A percentile compares a stretch with the other conserved stretches of the same genome.
These are phyloP conservation scores for Dunaliella primolecta DNA, from an alignment of 139 green algal species.

Conservation along the genomic window DNA sequence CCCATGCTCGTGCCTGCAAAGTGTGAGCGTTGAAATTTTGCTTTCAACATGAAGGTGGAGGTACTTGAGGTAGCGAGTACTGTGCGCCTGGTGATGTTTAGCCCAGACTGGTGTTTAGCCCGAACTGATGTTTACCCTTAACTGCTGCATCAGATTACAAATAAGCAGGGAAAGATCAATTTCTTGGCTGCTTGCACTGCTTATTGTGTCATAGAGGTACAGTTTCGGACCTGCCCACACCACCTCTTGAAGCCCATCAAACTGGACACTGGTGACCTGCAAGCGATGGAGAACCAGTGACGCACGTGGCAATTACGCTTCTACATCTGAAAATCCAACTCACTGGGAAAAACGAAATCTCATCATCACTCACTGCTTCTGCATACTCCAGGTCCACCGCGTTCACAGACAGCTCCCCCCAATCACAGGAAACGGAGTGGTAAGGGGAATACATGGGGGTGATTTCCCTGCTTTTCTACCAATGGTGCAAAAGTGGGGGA, in stretches of 20 bases:
- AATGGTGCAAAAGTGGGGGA: background rate
- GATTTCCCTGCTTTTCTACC: background rate
- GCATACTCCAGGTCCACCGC: conserved; percentile 29
- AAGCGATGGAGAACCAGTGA: too few species aligned
- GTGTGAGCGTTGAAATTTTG: background rate
- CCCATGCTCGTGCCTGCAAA: conserved; percentile 43
- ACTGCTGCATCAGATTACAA: background rate
- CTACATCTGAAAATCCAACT: too few species aligned
- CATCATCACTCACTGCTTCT: conserved; percentile 22
- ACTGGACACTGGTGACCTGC: too few species aligned
- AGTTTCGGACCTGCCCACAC: background rate
- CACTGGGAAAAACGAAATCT: background rate
- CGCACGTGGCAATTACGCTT: too few species aligned
- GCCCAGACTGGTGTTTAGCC: background rate
- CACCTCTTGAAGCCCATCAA: background rate
- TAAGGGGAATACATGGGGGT: too few species aligned
- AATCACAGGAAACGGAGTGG: background rate
- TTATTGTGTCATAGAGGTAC: background rate
- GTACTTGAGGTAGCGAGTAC: background rate
- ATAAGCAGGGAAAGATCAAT: background rate
- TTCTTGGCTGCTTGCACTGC: background rate
- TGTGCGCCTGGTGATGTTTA: background rate
- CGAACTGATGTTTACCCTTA: background rate
- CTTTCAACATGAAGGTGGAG: background rate
- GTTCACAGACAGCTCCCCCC: conserved; percentile 29